Evolutionary conservation across 768 basidiomycete genomes (phyloP).

Genomic region (Tulasnella sp.): DNA sequence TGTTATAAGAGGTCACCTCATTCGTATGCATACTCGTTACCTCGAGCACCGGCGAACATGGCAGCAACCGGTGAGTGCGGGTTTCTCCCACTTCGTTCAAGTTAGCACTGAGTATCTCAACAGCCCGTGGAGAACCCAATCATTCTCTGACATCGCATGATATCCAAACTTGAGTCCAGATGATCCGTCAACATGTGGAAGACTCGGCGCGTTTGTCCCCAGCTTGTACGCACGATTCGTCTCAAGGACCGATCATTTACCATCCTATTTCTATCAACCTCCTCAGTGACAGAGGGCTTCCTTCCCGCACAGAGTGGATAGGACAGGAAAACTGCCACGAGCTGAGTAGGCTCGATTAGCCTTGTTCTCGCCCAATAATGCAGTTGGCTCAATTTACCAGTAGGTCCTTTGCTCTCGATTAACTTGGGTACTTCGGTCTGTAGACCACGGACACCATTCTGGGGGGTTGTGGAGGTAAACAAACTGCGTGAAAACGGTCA

Average conservation of each 20-base stretch:
- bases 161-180: conserved; percentile 7
- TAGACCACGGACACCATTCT: not conserved
- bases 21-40: too few species aligned
- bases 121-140: not conserved
- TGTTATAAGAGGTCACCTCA: not conserved
- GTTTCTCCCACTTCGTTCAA: not conserved
- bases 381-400: not conserved
- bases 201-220: not conserved
- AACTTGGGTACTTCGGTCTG: not conserved
- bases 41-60: not conserved
- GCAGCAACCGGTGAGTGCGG: not conserved
- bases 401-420: not conserved
- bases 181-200: conserved; percentile 19
- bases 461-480: too few species aligned
- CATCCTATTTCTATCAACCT: not conserved
- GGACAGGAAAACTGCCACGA: too few species aligned
- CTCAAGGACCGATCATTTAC: not conserved
- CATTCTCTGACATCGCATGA: conserved; percentile 21
- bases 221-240: too few species aligned
- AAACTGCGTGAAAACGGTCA: too few species aligned
- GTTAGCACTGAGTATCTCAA: not conserved
- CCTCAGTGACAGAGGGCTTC: conserved; percentile 9
- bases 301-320: conserved; percentile 22
- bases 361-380: too few species aligned
- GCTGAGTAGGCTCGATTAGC: too few species aligned